These are phyloP conservation scores for Diaporthe sp. DNA, from an alignment of 2,329 filamentous ascomycete species.

Conservation along the genomic window DNA sequence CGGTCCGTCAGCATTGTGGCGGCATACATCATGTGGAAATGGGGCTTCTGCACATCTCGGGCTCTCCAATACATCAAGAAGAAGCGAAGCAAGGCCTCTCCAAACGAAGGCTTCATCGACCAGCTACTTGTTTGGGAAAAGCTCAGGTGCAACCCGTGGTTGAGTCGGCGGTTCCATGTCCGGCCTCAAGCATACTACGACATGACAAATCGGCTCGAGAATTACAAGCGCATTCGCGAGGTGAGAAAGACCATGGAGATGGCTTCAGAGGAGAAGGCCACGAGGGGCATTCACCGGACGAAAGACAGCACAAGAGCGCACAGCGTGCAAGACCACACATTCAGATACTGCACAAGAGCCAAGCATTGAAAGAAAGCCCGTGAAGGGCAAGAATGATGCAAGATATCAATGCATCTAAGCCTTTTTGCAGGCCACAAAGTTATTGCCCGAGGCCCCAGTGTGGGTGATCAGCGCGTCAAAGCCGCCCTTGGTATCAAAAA, in stretches of 20 bases:
- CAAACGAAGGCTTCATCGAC: conserved; percentile 37
- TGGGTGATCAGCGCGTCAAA: conserved; percentile 73
- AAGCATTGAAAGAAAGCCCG: neutral
- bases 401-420: neutral
- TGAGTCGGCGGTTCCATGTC: neutral
- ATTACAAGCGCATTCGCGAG: neutral
- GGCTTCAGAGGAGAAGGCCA: no score
- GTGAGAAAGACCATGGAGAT: neutral
- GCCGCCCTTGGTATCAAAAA: conserved; percentile 66
- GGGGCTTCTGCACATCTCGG: neutral
- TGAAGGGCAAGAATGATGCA: neutral
- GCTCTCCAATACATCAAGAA: conserved; percentile 32
- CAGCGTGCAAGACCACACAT: no score
- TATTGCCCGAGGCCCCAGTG: conserved; percentile 70
- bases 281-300: neutral
- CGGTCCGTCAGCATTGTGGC: conserved; percentile 38
- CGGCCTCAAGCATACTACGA: neutral
- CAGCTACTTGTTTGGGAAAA: conserved; percentile 40
- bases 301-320: neutral
- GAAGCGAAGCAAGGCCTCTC: conserved; percentile 33
- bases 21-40: conserved; percentile 41
- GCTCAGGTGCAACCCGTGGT: conserved; percentile 37
- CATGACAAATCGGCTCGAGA: neutral
- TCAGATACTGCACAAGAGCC: neutral
- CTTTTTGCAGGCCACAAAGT: conserved; percentile 67